These are phyloP conservation scores for Elsinoe arachidis DNA, from an alignment of 2,329 filamentous ascomycete species.

Conservation along the genomic window DNA sequence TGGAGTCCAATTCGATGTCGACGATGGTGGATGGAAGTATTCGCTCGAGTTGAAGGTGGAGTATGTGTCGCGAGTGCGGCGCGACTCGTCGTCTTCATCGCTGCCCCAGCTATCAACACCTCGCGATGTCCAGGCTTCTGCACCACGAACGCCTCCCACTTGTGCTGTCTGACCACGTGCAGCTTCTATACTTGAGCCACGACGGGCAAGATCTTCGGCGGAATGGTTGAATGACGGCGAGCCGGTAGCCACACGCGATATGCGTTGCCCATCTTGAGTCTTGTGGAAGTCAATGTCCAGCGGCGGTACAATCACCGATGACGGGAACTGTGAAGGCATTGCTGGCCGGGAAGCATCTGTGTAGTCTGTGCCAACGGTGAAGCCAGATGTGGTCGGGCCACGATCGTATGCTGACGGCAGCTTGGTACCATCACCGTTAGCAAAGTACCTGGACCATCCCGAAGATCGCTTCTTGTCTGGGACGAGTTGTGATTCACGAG, in stretches of 20 bases:
- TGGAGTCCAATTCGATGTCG: conserved; percentile 32
- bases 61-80: conserved; percentile 19
- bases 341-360: conserved; percentile 30
- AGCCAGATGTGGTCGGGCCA: conserved; percentile 30
- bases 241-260: conserved; percentile 59
- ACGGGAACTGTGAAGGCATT: conserved; percentile 33
- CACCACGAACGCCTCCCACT: conserved; percentile 22
- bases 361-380: conserved; percentile 44
- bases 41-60: conserved; percentile 13
- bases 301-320: conserved; percentile 63
- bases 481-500: conserved; percentile 23
- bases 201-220: conserved; percentile 30
- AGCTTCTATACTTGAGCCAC: conserved; percentile 25
- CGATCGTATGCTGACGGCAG: conserved; percentile 29
- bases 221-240: conserved; percentile 62
- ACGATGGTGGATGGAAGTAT: conserved; percentile 14
- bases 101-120: conserved; percentile 20
- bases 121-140: conserved; percentile 20
- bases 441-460: conserved; percentile 39
- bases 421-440: conserved; percentile 25
- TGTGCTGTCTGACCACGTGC: conserved; percentile 23
- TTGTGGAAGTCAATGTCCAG: conserved; percentile 48
- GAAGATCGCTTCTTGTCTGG: conserved; percentile 46
- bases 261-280: conserved; percentile 48
- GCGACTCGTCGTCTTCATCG: conserved; percentile 26